phyloP scores from a whole-genome alignment of 306 rosid species.

The Inga oerstediana region DNA sequence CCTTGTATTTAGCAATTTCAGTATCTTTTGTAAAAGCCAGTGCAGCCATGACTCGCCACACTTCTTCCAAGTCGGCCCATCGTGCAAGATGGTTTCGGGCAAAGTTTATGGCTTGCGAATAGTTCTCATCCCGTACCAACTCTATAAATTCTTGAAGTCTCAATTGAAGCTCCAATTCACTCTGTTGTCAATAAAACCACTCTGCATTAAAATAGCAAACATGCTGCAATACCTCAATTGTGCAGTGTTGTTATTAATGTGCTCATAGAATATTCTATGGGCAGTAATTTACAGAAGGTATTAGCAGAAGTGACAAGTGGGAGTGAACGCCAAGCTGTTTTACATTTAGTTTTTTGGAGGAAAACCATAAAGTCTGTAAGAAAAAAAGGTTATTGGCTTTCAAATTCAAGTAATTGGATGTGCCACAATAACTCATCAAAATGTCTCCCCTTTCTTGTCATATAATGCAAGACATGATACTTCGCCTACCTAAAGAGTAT shows the following conservation, averaged over 20 bases:
- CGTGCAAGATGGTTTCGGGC: slow-evolving; percentile 87
- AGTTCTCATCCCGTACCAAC: slow-evolving; percentile 89
- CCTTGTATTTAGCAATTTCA: slow-evolving; percentile 86
- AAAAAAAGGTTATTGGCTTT: not conserved
- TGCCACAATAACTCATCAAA: not conserved
- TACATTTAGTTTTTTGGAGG: not conserved
- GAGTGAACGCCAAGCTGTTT: not conserved
- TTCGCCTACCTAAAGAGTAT: not conserved
- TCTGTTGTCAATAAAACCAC: slow-evolving; percentile 62
- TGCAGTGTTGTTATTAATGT: slow-evolving; percentile 14
- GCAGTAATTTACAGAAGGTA: not conserved
- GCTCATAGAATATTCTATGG: slow-evolving; percentile 9
- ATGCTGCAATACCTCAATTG: slow-evolving; percentile 6
- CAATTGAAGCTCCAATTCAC: slow-evolving; percentile 91
- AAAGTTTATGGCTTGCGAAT: slow-evolving; percentile 76
- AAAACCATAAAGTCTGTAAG: not conserved
- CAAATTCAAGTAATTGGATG: not conserved
- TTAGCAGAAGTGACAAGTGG: not conserved
- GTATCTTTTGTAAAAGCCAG: slow-evolving; percentile 87
- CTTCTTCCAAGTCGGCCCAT: slow-evolving; percentile 94
- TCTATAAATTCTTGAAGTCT: slow-evolving; percentile 97
- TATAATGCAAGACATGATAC: not conserved
- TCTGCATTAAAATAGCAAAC: slow-evolving; percentile 27
- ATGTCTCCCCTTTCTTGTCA: not conserved
- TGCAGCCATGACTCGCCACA: slow-evolving; percentile 83